Conservation (phyloP, 768 basidiomycete genomes). For the Cantharellus cinnabarinus region DNA sequence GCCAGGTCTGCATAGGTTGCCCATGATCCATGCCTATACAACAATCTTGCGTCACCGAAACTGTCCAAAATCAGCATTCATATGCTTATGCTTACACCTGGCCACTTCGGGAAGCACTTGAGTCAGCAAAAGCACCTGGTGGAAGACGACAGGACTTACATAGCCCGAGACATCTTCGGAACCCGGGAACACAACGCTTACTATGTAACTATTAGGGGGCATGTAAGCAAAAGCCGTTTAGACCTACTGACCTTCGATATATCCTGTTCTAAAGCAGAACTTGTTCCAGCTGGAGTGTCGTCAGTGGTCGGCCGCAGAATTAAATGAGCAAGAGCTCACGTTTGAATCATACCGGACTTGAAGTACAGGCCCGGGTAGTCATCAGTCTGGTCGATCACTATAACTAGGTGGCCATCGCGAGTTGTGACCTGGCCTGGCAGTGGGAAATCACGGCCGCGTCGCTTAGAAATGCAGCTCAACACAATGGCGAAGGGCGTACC, state of each 20-base stretch:
- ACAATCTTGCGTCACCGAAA: not conserved
- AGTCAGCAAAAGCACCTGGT: not conserved
- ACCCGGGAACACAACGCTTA: constrained; percentile 5
- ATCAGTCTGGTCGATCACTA: constrained; percentile 47
- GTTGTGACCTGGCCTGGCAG: constrained; percentile 41
- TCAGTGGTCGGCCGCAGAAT: not conserved
- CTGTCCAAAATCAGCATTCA: not conserved
- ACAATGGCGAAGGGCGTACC: not conserved
- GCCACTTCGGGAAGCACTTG: not conserved
- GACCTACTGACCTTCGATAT: constrained; percentile 23
- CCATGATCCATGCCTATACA: constrained; percentile 34
- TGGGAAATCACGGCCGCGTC: constrained; percentile 13
- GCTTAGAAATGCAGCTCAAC: constrained; percentile 25
- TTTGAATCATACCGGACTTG: constrained; percentile 17
- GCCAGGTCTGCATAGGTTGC: constrained; percentile 73
- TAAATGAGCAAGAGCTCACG: constrained; percentile 2
- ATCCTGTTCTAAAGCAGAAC: constrained; percentile 83
- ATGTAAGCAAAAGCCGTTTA: not conserved
- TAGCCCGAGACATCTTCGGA: constrained; percentile 3
- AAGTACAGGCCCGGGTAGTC: constrained; percentile 20
- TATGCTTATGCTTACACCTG: not conserved
- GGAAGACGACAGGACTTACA: not conserved
- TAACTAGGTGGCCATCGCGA: constrained; percentile 45
- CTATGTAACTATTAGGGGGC: not conserved
- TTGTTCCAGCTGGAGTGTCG: constrained; percentile 53